A percentile compares a stretch with the other conserved stretches of the same genome.
phyloP scores from a whole-genome alignment of 176 grass and related monocot genomes.

The Guadua angustifolia region DNA sequence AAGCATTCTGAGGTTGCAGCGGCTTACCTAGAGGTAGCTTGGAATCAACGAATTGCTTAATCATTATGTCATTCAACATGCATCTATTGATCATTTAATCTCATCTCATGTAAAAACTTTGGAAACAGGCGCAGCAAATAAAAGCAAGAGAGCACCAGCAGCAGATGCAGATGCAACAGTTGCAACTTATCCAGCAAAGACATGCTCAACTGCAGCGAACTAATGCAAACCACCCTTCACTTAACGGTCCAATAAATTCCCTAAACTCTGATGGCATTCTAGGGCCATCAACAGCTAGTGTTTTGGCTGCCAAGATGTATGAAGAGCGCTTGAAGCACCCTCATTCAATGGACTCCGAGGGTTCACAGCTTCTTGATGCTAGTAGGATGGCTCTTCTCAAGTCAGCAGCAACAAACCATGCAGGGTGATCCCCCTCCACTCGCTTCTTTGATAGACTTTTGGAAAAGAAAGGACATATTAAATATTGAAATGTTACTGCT shows the following conservation, averaged over 20 bases:
- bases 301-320: slow-evolving; percentile 95
- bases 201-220: slow-evolving; percentile 85
- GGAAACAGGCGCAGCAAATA: slow-evolving; percentile 72
- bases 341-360: slow-evolving; percentile 79
- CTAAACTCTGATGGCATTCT: slow-evolving; percentile 81
- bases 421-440: slow-evolving; percentile 53
- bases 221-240: slow-evolving; percentile 67
- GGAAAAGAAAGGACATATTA: slow-evolving; percentile 1
- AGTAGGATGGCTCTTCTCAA: slow-evolving; percentile 94
- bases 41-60: slow-evolving; percentile 13
- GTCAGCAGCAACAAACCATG: slow-evolving; percentile 77
- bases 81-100: slow-evolving; percentile 23
- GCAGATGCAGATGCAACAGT: slow-evolving; percentile 92
- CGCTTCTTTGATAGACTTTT: slow-evolving; percentile 21
- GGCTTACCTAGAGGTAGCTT: slow-evolving; percentile 80
- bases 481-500: slow-evolving; percentile 18
- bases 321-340: slow-evolving; percentile 92
- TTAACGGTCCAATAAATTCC: slow-evolving; percentile 71
- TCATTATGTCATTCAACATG: slow-evolving; percentile 24
- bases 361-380: slow-evolving; percentile 80
- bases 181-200: slow-evolving; percentile 91
- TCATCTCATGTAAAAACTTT: slow-evolving; percentile 13
- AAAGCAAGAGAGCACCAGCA: slow-evolving; percentile 96
- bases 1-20: slow-evolving; percentile 98
- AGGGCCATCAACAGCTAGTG: slow-evolving; percentile 82